A percentile compares a stretch with the other conserved stretches of the same genome.
These are phyloP conservation scores for Gloeopeniophorella convolvens DNA, from an alignment of 768 basidiomycete species.

Conservation along the genomic window DNA sequence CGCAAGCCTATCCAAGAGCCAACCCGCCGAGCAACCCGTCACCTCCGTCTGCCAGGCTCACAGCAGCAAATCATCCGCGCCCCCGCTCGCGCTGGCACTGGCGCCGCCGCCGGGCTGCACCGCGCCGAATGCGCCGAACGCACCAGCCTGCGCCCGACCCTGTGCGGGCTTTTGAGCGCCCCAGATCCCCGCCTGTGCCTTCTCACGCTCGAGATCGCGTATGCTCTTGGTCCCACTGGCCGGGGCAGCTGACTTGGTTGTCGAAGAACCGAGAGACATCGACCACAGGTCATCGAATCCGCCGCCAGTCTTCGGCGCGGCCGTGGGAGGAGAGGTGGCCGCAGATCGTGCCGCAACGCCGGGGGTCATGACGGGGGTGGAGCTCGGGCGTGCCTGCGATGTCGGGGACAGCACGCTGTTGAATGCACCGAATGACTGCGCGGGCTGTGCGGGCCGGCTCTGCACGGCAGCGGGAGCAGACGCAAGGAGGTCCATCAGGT, in stretches of 20 bases:
- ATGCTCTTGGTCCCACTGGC: slow-evolving; percentile 58
- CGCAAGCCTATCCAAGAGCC: too few relatives aligned
- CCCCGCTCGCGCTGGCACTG: slow-evolving; percentile 23
- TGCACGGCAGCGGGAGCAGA: slow-evolving; percentile 1
- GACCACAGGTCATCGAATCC: slow-evolving; percentile 90
- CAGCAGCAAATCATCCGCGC: slow-evolving; percentile 37
- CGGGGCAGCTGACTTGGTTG: slow-evolving; percentile 31
- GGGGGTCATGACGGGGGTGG: slow-evolving; percentile 8
- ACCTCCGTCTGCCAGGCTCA: slow-evolving; percentile 19
- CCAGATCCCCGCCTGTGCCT: slow-evolving; percentile 78
- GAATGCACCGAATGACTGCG: slow-evolving; percentile 5
- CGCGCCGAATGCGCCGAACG: slow-evolving; percentile 24
- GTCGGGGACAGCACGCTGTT: slow-evolving; percentile 2
- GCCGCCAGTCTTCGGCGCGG: slow-evolving; percentile 35
- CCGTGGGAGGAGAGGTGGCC: slow-evolving; percentile 23
- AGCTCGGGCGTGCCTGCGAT: slow-evolving; percentile 14
- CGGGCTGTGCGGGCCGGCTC: background rate
- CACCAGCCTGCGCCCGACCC: slow-evolving; percentile 18
- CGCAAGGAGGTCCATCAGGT: slow-evolving; percentile 6
- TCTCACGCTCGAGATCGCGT: slow-evolving; percentile 85
- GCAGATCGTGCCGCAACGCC: background rate
- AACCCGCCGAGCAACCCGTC: background rate
- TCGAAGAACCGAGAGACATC: slow-evolving; percentile 55
- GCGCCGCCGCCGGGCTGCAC: slow-evolving; percentile 20
- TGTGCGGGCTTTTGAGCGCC: slow-evolving; percentile 32